Evolutionary conservation across 2,329 filamentous ascomycete species (phyloP), one percentile per base, ranked within the genome.

Genomic region (Sordariomycetes sp.): DNA sequence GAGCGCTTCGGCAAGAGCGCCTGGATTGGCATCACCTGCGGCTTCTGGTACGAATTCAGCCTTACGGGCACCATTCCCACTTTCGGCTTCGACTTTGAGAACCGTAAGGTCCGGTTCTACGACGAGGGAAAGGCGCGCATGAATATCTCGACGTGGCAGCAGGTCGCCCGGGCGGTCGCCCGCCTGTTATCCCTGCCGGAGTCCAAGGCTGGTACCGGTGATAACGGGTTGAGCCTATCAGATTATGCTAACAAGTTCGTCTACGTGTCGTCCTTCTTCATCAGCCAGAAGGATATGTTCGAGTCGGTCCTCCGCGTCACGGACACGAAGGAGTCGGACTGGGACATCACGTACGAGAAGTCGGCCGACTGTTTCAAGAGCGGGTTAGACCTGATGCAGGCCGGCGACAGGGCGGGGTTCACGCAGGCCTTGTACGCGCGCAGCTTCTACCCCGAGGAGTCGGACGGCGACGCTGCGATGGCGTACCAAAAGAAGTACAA

Each of bases 281-380:
- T 86, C 59, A 81, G 68, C 60, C 85, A 88, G 65, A 74, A 73
- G 28, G 84, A 88, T 8, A 86, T 88, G 70, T 76, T 88, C 60
- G 78, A 79, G 46, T 77, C 76, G 24, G 70, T 83, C 20, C 76
- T 83, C 63, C 79, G 81, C 0, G 83, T 84, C 16, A 80, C 80
- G 0, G 76, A 76, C 0, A 77, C 70, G 1, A 78, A 83, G 46
- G 68, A 67, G 0, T 46, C 40, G 16, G 83, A 87, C 64, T 88
- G 85, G 85, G 76, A 67, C 4, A 74, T 88, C 56, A 72, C 63
- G 0, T 69, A 75, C 10, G 76, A 83, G 67, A 61, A 68, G 0
- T 70, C 72, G 0, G 65, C 70, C 55, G 67, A 81, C 66, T 18
- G 37, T 11, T 40, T 40, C 37, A 40, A 40, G 37, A 48, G 77